Evolutionary conservation across 306 rosid genomes (phyloP).

Genomic region (Psophocarpus tetragonolobus): DNA sequence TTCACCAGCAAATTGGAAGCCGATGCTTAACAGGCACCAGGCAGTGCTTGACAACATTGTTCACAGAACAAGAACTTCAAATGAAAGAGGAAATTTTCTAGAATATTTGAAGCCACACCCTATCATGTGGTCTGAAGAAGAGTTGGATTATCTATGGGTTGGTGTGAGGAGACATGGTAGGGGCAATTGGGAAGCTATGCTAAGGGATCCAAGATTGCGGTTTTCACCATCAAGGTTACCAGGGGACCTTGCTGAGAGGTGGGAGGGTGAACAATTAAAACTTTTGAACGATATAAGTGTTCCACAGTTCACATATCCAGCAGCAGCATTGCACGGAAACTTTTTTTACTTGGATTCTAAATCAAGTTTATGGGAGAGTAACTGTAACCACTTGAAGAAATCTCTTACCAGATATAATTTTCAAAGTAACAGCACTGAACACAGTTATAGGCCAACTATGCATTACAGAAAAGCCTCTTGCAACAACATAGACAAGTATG

Average conservation of each 20-base stretch:
- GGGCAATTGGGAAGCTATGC: conserved; percentile 69
- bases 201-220: conserved; percentile 63
- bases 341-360: conserved; percentile 35
- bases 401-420: conserved; percentile 35
- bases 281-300: conserved; percentile 42
- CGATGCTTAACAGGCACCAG: conserved; percentile 46
- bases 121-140: conserved; percentile 70
- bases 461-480: conserved; percentile 36
- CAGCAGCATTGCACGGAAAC: conserved; percentile 31
- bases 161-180: conserved; percentile 73
- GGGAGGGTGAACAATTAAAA: conserved; percentile 67
- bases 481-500: conserved; percentile 38
- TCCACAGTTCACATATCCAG: conserved; percentile 45
- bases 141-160: conserved; percentile 75
- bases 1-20: conserved; percentile 41
- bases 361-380: conserved; percentile 41
- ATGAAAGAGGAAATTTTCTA: conserved; percentile 45
- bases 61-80: conserved; percentile 46
- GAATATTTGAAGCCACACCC: conserved; percentile 38
- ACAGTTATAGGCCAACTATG: conserved; percentile 33
- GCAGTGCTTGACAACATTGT: conserved; percentile 50
- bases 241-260: conserved; percentile 62
- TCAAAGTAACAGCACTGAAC: conserved; percentile 17
- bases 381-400: conserved; percentile 36
- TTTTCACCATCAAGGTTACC: conserved; percentile 56